Evolutionary conservation across 805 yeast genomes (phyloP).

Genomic region (Saccharomycodes ludwigii): DNA sequence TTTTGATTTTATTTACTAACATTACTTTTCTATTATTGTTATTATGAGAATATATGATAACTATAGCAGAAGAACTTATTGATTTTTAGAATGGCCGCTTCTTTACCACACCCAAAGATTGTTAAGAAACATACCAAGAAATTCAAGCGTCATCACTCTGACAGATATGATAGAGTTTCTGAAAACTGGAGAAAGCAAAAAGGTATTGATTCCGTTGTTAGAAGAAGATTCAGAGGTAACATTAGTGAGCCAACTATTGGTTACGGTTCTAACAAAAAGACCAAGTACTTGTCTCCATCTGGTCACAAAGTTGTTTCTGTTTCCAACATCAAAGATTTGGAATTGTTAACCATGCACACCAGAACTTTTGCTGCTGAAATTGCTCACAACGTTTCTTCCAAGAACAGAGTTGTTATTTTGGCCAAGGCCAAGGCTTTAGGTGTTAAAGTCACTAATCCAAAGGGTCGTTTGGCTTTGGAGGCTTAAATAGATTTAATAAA

Average conservation of each 20-base stretch:
- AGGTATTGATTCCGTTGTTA: constrained; percentile 99
- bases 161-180: constrained; percentile 96
- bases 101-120: constrained; percentile 97
- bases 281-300: constrained; percentile 89
- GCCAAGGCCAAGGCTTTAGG: constrained; percentile 97
- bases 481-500: constrained; percentile 44
- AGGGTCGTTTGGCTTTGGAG: constrained; percentile 96
- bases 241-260: constrained; percentile 99
- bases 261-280: constrained; percentile 99
- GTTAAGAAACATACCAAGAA: constrained; percentile 98
- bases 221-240: constrained; percentile 99
- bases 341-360: constrained; percentile 91
- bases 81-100: constrained; percentile 96
- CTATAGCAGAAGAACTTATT: too few relatives aligned
- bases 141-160: constrained; percentile 99
- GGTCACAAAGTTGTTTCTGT: constrained; percentile 98
- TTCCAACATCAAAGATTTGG: constrained; percentile 86
- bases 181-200: constrained; percentile 99
- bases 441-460: constrained; percentile 97
- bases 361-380: constrained; percentile 99
- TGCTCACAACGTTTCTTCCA: constrained; percentile 96
- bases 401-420: constrained; percentile 93
- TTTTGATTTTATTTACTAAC: constrained; percentile 13
- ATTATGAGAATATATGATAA: too few relatives aligned
- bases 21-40: too few relatives aligned